Evolutionary conservation across 768 basidiomycete species (phyloP), one percentile per base, ranked within the genome.

Genomic region (Boletus pseudopeckii): DNA sequence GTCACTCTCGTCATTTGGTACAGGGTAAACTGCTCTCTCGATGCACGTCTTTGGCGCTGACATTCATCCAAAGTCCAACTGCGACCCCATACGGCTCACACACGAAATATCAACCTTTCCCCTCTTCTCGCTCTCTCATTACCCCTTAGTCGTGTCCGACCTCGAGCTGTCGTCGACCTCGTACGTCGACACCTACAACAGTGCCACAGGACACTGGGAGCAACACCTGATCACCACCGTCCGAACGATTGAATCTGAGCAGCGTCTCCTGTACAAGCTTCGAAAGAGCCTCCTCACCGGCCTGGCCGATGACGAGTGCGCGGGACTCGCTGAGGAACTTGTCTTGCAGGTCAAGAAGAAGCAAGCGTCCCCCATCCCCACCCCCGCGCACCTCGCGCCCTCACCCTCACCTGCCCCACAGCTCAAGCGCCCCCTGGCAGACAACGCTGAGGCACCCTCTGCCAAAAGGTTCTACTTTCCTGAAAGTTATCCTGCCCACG

Each of bases 1-100:
- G 77, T 85, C 9, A 86, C 83, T 2, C 76, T 87, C 54, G 77
- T 87, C 48, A 79, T 86, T 54, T 87, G 85, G 85, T 85, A 85
- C 72, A 81, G 84, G 72, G 82, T 83, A 55, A 58, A 68, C 55
- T 2, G 1, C 9, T n/a, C 44, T 13, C 32, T 33, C 36, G 28
- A 49, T 24, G 5, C 47, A 9, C 41, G 43, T 45, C 45, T 32
- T 50, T 24, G 6, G 4, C 38, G 32, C 42, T 58, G 49, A 65
- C 55, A 28, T 4, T 15, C 6, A 22, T 48, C 33, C 40, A 26
- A 64, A 83, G 82, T 72, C 77, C 15, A 74, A 75, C 49, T 71
- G 70, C 37, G 79, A 82, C 48, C 84, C 84, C 1, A 75, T 86
- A 37, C 75, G 84, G 3, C 71, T 86, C 24, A 80, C 78, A 18